Base-by-base conservation (phyloP, 129 eudicot genomes). In the Helianthus annuus region DNA sequence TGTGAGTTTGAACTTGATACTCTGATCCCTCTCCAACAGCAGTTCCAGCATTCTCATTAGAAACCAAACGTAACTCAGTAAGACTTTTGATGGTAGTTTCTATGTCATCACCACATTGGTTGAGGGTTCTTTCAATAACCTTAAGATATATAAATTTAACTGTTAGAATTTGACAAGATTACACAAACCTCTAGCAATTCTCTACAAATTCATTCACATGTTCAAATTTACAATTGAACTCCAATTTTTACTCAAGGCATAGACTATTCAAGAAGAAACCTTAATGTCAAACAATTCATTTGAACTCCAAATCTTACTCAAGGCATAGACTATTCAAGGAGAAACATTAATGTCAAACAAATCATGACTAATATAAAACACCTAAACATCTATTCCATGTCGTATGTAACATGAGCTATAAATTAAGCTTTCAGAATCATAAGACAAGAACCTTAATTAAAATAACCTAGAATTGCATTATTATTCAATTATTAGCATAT, bases 121-220 rank as follows among this genome's bases (percentile, higher is more conserved):
- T 88, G 59, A 93, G 98, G 29, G 90, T 78, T 79, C 83, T 76
- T 81, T 89, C 98, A 48, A 93, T 84, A 77, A 92, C 78, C 98
- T 92, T 19, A 55, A 55, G 49, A 69, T 4, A 27, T 2, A 63
- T 14, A 14, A 6, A 72, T 19, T 8, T 10, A 74, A 16, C 2
- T 51, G 40, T 74, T 57, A 72, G 71, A 42, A 75, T 29, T 53
- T 76, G 36, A 49, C 62, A 40, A n/a, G 48, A 6, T 70, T 51
- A 70, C 54, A 58, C 7, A 61, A 42, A 38, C 48, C 38, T 27
- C 9, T 1, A 57, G 11, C n/a, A 15, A 52, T 56, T 22, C 13
- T 9, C 7, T 1, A 29, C 29, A n/a, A 49, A n/a, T n/a, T 12
- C 24, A 46, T 22, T 11, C 4, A 24, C 63, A 29, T 4, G 19